Conservation (phyloP, 768 basidiomycete species). For the Amanita pallidorosea region DNA sequence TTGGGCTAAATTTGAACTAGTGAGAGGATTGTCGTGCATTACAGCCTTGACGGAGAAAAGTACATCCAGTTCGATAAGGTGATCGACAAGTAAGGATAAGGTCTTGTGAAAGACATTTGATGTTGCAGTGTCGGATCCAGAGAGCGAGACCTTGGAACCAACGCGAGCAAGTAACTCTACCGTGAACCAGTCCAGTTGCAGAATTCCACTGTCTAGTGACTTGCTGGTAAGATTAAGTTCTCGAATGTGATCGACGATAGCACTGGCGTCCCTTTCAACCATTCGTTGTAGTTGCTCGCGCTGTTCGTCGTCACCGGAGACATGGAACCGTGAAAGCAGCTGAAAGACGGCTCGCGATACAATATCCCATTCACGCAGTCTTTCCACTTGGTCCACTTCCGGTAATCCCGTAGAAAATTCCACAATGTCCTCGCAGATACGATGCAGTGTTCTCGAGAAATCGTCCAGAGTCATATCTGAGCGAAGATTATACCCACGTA, state of each 20-base stretch:
- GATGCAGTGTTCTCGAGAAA: conserved; percentile 35
- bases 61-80: conserved; percentile 46
- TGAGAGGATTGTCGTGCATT: conserved; percentile 19
- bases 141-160: conserved; percentile 15
- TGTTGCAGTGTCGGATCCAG: conserved; percentile 4
- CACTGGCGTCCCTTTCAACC: conserved; percentile 25
- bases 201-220: conserved; percentile 25
- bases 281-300: conserved; percentile 17
- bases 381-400: conserved; percentile 18
- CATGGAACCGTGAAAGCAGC: conserved; percentile 34
- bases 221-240: conserved; percentile 20
- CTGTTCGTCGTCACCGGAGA: conserved; percentile 23
- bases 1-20: conserved; percentile 26
- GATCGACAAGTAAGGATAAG: conserved; percentile 29
- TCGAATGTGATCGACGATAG: conserved; percentile 26
- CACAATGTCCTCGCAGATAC: conserved; percentile 32
- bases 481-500: conserved; percentile 32
- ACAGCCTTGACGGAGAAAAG: conserved; percentile 32
- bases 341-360: conserved; percentile 30
- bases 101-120: conserved; percentile 16
- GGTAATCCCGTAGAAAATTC: conserved; percentile 26
- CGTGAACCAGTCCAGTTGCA: conserved; percentile 51
- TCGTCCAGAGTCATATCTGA: conserved; percentile 29
- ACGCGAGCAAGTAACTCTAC: conserved; percentile 45
- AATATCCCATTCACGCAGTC: conserved; percentile 26